phyloP scores from a whole-genome alignment of 2,329 filamentous ascomycete species.

The Helotiales sp. region DNA sequence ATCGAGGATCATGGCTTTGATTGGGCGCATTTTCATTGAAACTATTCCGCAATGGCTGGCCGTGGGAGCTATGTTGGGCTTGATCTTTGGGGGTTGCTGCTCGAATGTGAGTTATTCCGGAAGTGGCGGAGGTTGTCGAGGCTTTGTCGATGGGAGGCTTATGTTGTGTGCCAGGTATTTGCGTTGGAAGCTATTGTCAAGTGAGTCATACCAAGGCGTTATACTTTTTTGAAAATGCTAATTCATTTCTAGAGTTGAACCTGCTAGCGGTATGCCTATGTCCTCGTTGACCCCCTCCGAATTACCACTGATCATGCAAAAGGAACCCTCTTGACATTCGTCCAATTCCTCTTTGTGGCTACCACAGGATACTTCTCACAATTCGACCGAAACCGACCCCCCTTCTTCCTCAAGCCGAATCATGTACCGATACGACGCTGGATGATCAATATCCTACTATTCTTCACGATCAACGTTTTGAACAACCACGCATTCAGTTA shows the following conservation, averaged over 20 bases:
- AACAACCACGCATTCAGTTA: slow-evolving; percentile 99
- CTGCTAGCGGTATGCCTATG: slow-evolving; percentile 70
- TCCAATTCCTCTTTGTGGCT: slow-evolving; percentile 85
- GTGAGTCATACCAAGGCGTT: slow-evolving; percentile 56
- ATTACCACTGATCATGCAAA: slow-evolving; percentile 29
- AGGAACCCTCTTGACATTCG: slow-evolving; percentile 87
- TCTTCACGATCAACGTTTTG: slow-evolving; percentile 91
- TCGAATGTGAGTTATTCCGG: slow-evolving; percentile 71
- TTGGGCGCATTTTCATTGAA: slow-evolving; percentile 59
- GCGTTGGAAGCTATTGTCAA: slow-evolving; percentile 94
- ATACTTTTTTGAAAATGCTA: slow-evolving; percentile 10
- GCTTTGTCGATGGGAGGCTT: slow-evolving; percentile 31
- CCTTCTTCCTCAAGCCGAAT: slow-evolving; percentile 76
- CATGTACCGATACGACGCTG: slow-evolving; percentile 84
- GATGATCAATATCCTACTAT: slow-evolving; percentile 86
- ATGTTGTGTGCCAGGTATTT: slow-evolving; percentile 71
- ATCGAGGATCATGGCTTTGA: slow-evolving; percentile 56
- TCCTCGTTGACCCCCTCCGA: neutral
- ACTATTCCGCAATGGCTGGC: slow-evolving; percentile 67
- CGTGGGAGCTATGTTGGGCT: slow-evolving; percentile 70
- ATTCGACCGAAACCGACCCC: slow-evolving; percentile 68
- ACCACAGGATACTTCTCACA: slow-evolving; percentile 78
- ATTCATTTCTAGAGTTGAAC: slow-evolving; percentile 68
- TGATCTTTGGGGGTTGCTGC: slow-evolving; percentile 96
- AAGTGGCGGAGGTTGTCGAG: slow-evolving; percentile 4